Evolutionary conservation across 305 asterid genomes (phyloP).

Genomic region (Andrographis paniculata): DNA sequence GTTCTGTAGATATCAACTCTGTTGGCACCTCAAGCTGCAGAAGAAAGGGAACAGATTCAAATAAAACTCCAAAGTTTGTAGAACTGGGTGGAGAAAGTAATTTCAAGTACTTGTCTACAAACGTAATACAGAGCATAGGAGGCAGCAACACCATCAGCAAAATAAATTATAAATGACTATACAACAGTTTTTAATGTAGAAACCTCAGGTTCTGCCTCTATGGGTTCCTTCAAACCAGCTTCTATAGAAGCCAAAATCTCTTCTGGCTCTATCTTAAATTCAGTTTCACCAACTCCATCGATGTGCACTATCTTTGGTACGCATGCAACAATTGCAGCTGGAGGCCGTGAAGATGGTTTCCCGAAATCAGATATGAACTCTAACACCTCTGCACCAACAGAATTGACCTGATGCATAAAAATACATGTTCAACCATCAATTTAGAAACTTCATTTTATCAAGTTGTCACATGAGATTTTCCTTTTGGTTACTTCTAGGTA

Average conservation of each 20-base stretch:
- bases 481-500: slow-evolving; percentile 9
- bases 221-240: slow-evolving; percentile 85
- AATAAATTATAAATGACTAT: slow-evolving; percentile 1
- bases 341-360: slow-evolving; percentile 84
- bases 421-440: slow-evolving; percentile 18
- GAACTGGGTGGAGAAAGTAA: slow-evolving; percentile 14
- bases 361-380: slow-evolving; percentile 94
- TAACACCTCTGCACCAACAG: slow-evolving; percentile 87
- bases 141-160: slow-evolving; percentile 5
- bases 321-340: slow-evolving; percentile 99
- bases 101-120: slow-evolving; percentile 10
- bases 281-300: slow-evolving; percentile 85
- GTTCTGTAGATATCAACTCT: slow-evolving; percentile 63
- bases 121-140: not conserved
- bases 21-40: slow-evolving; percentile 95
- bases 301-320: slow-evolving; percentile 75
- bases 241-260: slow-evolving; percentile 78
- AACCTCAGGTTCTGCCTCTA: slow-evolving; percentile 98
- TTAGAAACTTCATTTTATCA: slow-evolving; percentile 11
- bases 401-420: slow-evolving; percentile 61
- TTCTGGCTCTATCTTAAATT: slow-evolving; percentile 68
- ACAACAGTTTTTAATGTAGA: slow-evolving; percentile 15
- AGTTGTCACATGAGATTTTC: slow-evolving; percentile 2
- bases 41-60: slow-evolving; percentile 16
- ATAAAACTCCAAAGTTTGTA: slow-evolving; percentile 13